Evolutionary conservation across 441 rosid species (phyloP).

Genomic region (California macrophylla): DNA sequence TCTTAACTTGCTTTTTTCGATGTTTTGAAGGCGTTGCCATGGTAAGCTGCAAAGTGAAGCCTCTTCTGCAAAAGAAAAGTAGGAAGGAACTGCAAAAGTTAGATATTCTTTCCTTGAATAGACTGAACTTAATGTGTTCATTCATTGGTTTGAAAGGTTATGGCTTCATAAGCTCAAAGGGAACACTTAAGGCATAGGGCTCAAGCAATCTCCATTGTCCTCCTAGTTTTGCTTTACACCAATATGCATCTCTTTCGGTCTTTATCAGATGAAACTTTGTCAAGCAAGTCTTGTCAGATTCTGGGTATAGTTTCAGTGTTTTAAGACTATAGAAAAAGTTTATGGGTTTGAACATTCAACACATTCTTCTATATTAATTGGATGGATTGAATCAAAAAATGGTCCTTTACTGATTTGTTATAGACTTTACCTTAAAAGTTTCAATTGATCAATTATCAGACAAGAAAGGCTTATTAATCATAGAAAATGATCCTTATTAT

Average conservation of each 20-base stretch:
- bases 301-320: background rate
- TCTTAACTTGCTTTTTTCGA: too few species aligned
- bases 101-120: background rate
- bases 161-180: background rate
- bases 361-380: background rate
- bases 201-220: background rate
- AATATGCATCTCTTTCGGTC: background rate
- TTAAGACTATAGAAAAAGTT: background rate
- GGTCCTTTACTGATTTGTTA: background rate
- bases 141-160: background rate
- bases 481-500: background rate
- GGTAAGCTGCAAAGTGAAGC: background rate
- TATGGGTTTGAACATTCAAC: background rate
- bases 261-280: background rate
- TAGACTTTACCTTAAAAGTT: background rate
- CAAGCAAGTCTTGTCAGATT: background rate
- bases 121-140: background rate
- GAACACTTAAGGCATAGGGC: background rate
- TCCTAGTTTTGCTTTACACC: background rate
- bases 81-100: background rate
- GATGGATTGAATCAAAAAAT: background rate
- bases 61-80: background rate
- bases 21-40: too few species aligned
- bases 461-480: background rate
- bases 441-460: background rate